A percentile compares a stretch with the other conserved stretches of the same genome.
Evolutionary conservation across 805 yeast species (phyloP).

Genomic region (Cyberlindnera mississippiensis): DNA sequence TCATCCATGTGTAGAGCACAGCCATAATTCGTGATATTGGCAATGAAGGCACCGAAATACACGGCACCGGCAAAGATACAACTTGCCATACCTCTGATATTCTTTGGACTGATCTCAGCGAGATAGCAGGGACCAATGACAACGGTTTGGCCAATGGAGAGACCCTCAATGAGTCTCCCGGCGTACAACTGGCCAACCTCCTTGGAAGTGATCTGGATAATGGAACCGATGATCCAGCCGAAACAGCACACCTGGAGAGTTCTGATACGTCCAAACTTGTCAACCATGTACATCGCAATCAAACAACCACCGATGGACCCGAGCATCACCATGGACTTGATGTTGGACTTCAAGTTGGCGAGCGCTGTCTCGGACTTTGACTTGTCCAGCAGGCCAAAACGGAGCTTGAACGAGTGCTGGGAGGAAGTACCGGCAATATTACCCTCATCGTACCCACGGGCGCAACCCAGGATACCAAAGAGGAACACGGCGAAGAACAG

Average conservation of each 20-base stretch:
- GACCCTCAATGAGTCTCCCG: slow-evolving; percentile 52
- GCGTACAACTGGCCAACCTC: slow-evolving; percentile 49
- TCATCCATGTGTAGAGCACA: slow-evolving; percentile 41
- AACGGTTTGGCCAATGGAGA: slow-evolving; percentile 54
- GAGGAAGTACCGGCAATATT: slow-evolving; percentile 42
- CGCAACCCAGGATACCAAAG: slow-evolving; percentile 53
- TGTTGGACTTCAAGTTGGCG: slow-evolving; percentile 49
- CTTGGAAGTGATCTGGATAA: slow-evolving; percentile 45
- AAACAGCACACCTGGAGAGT: slow-evolving; percentile 42
- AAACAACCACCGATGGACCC: slow-evolving; percentile 54
- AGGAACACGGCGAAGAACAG: slow-evolving; percentile 42
- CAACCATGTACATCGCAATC: slow-evolving; percentile 44
- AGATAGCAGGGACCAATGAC: slow-evolving; percentile 53
- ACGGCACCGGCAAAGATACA: slow-evolving; percentile 56
- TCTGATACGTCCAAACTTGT: slow-evolving; percentile 48
- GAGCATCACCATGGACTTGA: slow-evolving; percentile 55
- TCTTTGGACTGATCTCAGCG: slow-evolving; percentile 50
- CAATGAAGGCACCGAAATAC: slow-evolving; percentile 48
- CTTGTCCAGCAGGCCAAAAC: slow-evolving; percentile 43
- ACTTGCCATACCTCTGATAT: slow-evolving; percentile 47
- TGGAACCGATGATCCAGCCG: slow-evolving; percentile 42
- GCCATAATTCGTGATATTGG: slow-evolving; percentile 49
- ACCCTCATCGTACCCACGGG: slow-evolving; percentile 59
- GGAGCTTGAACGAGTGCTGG: slow-evolving; percentile 38
- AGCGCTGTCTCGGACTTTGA: slow-evolving; percentile 31